phyloP scores from a whole-genome alignment of 2,329 filamentous ascomycete species.

The Diaporthe sp. region DNA sequence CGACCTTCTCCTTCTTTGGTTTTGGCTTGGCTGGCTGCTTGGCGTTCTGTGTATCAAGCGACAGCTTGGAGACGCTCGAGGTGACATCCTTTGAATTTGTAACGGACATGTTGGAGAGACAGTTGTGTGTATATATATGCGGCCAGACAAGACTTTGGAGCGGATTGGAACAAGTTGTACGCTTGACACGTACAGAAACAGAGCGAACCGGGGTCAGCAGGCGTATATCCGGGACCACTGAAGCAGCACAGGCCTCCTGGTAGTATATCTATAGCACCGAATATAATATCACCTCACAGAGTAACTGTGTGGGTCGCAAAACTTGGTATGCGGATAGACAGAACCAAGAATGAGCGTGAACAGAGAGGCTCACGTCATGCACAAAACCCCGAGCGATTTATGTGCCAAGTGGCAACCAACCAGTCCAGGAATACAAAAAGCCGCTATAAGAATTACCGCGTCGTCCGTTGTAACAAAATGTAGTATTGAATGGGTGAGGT shows the following conservation, averaged over 20 bases:
- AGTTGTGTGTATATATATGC: neutral
- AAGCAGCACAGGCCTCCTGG: neutral
- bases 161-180: slow-evolving; percentile 4
- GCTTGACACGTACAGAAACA: neutral
- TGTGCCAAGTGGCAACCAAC: neutral
- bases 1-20: slow-evolving; percentile 59
- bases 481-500: neutral
- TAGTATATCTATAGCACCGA: neutral
- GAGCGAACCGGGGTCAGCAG: neutral
- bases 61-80: slow-evolving; percentile 46
- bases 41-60: slow-evolving; percentile 43
- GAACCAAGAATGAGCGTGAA: neutral
- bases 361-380: neutral
- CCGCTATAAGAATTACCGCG: neutral
- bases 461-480: slow-evolving; percentile 6
- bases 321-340: neutral
- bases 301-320: neutral
- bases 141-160: neutral
- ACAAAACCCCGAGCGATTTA: neutral
- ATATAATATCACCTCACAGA: neutral
- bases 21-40: slow-evolving; percentile 45
- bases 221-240: neutral
- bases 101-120: slow-evolving; percentile 35
- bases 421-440: neutral
- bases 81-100: slow-evolving; percentile 36